Evolutionary conservation across 2,329 filamentous ascomycete species (phyloP), one percentile per base, ranked within the genome.

Genomic region (Triangularia setosa): DNA sequence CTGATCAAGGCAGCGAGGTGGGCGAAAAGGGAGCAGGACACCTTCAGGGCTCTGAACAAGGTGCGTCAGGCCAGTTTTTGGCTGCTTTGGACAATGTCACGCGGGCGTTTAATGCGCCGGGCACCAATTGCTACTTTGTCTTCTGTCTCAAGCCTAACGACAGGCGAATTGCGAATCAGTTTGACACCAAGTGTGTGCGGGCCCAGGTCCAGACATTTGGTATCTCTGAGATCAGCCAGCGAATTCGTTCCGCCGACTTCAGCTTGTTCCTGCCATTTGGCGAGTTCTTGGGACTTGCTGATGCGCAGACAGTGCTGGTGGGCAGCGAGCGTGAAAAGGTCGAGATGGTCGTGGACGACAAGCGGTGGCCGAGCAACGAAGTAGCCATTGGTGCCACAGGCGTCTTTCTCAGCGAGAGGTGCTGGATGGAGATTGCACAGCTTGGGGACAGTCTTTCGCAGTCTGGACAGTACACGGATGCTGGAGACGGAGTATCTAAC

Each of bases 121-220:
- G 93, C 73, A 91, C 93, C 11, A 99, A 99, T 73, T 87, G 90
- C 0, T 99, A 99, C 78, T 98, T 97, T 71, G 86, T 99, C 54
- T 97, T 99, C 78, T 99, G 95, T 73, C 79, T 99, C 68, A 99
- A 99, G 78, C 94, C 95, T 23, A 99, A 99, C 71, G 95, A 99
- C 75, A 87, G 95, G 61, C 88, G 95, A 58, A 99, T 99, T 69
- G 94, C 95, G 67, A 99, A 99, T 71, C 95, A 99, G 73, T 99
- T 98, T 72, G 95, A 99, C 77, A 97, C 93, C 84, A 98, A 98
- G 77, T 99, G 95, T 75, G 95, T 99, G 23, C 89, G 95, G 3
- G 91, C 91, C 11, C 95, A 99, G 75, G 86, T 99, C 1, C 94
- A 98, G 74, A 96, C 93, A 0, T 92, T 98, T 70, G 95, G 95